phyloP scores from a whole-genome alignment of 2,329 filamentous ascomycete species.

The Colletotrichum cordylinicola region DNA sequence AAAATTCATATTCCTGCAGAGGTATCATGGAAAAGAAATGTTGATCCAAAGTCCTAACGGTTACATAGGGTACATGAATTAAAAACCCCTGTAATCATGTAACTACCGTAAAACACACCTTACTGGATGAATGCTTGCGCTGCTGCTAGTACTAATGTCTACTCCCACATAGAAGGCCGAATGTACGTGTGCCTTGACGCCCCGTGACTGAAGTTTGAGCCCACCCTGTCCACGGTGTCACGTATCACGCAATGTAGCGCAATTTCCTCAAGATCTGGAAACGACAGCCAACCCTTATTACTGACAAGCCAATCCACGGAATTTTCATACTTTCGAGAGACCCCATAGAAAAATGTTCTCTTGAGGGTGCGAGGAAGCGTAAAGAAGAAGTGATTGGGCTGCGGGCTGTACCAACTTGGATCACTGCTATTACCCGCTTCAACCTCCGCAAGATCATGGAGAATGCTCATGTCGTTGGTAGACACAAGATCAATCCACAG shows the following conservation, averaged over 20 bases:
- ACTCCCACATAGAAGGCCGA: background rate
- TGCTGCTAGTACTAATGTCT: background rate
- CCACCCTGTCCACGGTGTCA: background rate
- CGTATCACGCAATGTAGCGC: background rate
- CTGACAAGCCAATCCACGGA: background rate
- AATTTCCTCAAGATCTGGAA: background rate
- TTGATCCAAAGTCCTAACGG: background rate
- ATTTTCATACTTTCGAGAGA: background rate
- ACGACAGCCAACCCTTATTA: background rate
- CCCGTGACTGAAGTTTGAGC: background rate
- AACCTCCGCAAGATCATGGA: background rate
- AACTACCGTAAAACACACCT: accelerated
- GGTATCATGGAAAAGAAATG: background rate
- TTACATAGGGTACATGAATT: background rate
- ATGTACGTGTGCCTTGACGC: background rate
- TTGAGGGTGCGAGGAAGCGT: background rate
- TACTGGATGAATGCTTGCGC: background rate
- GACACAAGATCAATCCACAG: background rate
- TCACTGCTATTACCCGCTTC: background rate
- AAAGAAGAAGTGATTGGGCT: background rate
- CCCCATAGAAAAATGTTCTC: background rate
- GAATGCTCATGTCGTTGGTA: background rate
- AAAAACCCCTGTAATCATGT: background rate
- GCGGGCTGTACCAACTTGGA: background rate
- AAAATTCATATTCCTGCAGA: background rate